These are phyloP conservation scores for Suillus lakei DNA, from an alignment of 768 basidiomycete genomes.

Conservation along the genomic window DNA sequence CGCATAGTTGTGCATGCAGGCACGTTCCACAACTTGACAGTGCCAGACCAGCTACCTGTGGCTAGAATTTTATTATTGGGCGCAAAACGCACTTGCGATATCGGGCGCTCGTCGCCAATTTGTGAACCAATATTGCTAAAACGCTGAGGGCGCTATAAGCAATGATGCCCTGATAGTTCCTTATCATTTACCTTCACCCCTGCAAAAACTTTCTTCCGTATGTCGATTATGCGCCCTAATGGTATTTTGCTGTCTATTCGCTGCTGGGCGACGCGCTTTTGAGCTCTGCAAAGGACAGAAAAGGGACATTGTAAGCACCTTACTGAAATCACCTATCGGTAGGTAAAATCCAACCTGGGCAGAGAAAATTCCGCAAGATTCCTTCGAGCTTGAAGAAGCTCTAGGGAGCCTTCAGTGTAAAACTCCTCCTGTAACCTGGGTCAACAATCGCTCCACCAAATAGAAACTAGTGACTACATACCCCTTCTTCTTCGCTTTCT, in stretches of 20 bases:
- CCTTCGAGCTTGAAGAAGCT: conserved; percentile 83
- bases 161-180: not conserved
- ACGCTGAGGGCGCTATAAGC: conserved; percentile 52
- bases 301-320: conserved; percentile 77
- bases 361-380: conserved; percentile 93
- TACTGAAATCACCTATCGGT: conserved; percentile 54
- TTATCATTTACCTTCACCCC: conserved; percentile 78
- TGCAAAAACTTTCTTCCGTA: conserved; percentile 87
- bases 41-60: conserved; percentile 96
- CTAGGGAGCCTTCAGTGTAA: conserved; percentile 89
- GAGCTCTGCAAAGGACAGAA: conserved; percentile 76
- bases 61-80: conserved; percentile 89
- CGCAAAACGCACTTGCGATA: conserved; percentile 92
- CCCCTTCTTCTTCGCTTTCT: conserved; percentile 78
- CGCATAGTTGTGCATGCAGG: conserved; percentile 84
- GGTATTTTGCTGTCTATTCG: conserved; percentile 87
- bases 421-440: conserved; percentile 76
- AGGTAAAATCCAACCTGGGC: conserved; percentile 85
- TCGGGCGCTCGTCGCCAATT: conserved; percentile 95
- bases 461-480: not conserved
- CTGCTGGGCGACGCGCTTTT: conserved; percentile 92
- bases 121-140: conserved; percentile 95
- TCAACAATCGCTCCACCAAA: conserved; percentile 9
- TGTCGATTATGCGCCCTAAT: conserved; percentile 86
- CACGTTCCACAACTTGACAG: conserved; percentile 94